Base-by-base conservation (phyloP, 768 basidiomycete species). In the Filobasidium wieringae region DNA sequence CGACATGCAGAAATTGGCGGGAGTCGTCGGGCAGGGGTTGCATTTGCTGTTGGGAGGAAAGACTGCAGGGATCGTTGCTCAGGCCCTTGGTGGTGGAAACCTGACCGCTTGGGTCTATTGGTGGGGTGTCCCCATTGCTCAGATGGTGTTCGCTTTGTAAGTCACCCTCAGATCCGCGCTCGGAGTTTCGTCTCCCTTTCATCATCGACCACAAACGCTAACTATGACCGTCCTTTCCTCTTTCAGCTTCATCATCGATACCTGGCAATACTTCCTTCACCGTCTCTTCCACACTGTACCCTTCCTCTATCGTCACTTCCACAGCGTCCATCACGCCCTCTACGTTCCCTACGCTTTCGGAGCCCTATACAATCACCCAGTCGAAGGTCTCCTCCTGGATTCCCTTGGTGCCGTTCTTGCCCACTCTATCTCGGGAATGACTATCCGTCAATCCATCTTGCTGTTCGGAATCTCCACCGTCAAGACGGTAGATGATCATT, bases 261-360 rank as follows among this genome's bases (percentile, higher is more conserved):
- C 91, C 31, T 96, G 90, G 90, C 92, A 99, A 73, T 99, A 97
- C 75, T 91, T 92, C 76, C 78, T 89, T 19, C 95, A 99, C 71
- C 88, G 93, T 36, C 74, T 77, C 40, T 88, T 95, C 85, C 95
- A 97, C 76, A 75, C 81, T 66, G 88, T 88, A 78, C 86, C 83
- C 64, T 96, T 81, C 74, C 79, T 97, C 31, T 99, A 93, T 77
- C 86, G 83, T 63, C 82, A 87, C 53, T 79, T 96, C 63, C 95
- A 99, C 73, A 89, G 88, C 0, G 84, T 85, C 74, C 95, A 99
- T 74, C 95, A 99, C 72, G 80, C 90, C 8, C 82, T 99, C 7
- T 93, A 97, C 71, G 90, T 93, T 7, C 92, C 95, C 0, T 97
- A 95, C 69, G 89, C 95, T 0, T 99, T 86, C 67, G 95, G 95